Evolutionary conservation across 129 eudicot genomes (phyloP).

Genomic region (Ambrosia artemisiifolia): DNA sequence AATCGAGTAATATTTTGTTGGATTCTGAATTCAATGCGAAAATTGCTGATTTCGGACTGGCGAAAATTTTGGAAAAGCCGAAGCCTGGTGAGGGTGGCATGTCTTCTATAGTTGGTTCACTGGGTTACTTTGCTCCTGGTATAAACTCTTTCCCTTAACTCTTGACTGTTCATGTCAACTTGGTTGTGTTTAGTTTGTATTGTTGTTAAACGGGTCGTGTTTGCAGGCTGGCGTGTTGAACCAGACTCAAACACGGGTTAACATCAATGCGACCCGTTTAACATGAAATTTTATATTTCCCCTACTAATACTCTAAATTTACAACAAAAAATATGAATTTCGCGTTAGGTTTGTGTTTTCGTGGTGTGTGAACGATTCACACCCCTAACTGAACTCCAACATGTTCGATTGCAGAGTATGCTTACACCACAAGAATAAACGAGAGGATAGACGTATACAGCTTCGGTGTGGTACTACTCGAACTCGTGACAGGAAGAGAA

Average conservation of each 20-base stretch:
- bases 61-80: constrained; percentile 52
- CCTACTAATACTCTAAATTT: neutral
- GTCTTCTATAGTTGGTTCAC: constrained; percentile 71
- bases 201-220: neutral
- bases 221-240: neutral
- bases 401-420: constrained; percentile 53
- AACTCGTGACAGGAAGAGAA: constrained; percentile 76
- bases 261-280: neutral
- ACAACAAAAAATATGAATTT: neutral
- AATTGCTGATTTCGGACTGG: constrained; percentile 79
- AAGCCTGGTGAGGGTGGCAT: constrained; percentile 47
- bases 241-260: neutral
- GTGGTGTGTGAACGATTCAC: neutral
- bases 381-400: neutral
- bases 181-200: neutral
- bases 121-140: constrained; percentile 92
- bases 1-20: constrained; percentile 72
- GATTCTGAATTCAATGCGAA: constrained; percentile 64
- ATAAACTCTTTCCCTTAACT: constrained; percentile 18
- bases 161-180: constrained; percentile 12
- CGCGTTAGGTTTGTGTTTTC: neutral
- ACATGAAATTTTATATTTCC: neutral
- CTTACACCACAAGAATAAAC: constrained; percentile 57
- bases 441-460: constrained; percentile 78
- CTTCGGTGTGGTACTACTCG: constrained; percentile 84